Conservation (phyloP, 2,329 filamentous ascomycete species). For the Claviceps digitariae region DNA sequence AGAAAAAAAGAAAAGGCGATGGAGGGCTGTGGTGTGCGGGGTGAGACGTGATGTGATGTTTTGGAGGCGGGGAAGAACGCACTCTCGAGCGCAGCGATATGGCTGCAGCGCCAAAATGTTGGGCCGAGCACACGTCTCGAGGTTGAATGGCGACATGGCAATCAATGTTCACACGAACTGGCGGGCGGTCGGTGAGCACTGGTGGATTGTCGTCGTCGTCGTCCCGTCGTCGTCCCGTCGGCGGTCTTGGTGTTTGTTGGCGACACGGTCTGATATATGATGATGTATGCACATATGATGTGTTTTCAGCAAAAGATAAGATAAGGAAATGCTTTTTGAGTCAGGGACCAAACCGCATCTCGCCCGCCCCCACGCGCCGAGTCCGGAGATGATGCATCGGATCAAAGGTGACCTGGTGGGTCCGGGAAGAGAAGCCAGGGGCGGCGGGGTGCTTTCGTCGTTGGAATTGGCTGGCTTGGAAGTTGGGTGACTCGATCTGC, state of each 20-base stretch:
- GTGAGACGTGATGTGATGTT: background rate
- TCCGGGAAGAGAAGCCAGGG: background rate
- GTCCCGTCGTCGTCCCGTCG: background rate
- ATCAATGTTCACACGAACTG: background rate
- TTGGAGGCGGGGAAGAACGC: constrained; percentile 11
- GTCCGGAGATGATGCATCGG: background rate
- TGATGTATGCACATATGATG: background rate
- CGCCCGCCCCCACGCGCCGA: background rate
- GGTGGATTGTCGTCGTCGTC: background rate
- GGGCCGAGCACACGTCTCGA: constrained; percentile 59
- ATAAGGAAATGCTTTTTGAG: background rate
- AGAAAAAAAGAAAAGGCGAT: background rate
- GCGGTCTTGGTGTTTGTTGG: background rate
- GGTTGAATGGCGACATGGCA: constrained; percentile 51
- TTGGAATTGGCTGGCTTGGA: background rate
- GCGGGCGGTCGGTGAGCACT: background rate
- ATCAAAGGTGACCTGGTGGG: background rate
- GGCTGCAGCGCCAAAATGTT: constrained; percentile 68
- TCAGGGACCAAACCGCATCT: background rate
- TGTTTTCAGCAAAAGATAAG: no score
- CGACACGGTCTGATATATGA: background rate
- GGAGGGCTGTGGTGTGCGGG: background rate
- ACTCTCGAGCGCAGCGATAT: constrained; percentile 75
- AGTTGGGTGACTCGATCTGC: background rate
- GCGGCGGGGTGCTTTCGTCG: background rate